Evolutionary conservation across 768 basidiomycete species (phyloP).

Genomic region (Tremella yokohamensis): DNA sequence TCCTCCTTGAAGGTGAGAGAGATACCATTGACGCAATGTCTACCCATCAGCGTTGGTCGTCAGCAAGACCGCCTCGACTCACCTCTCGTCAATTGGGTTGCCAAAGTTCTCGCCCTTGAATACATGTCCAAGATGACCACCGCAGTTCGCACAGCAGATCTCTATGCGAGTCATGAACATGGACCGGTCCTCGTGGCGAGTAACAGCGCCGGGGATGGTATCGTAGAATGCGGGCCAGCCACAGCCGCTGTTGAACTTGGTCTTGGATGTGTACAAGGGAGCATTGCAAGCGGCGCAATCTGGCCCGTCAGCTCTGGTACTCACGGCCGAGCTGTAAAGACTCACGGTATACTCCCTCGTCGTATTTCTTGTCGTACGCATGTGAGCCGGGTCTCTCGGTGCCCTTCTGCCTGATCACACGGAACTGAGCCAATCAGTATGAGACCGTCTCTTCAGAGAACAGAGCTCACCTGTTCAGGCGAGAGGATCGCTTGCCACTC

Average conservation of each 20-base stretch:
- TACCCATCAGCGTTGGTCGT: conserved; percentile 6
- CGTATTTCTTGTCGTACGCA: conserved; percentile 68
- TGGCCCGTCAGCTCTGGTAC: conserved; percentile 10
- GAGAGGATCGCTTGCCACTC: conserved; percentile 82
- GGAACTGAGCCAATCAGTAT: conserved; percentile 61
- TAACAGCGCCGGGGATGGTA: conserved; percentile 85
- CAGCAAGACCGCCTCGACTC: conserved; percentile 6
- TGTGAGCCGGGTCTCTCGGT: conserved; percentile 76
- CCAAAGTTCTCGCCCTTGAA: conserved; percentile 85
- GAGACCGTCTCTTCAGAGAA: not conserved
- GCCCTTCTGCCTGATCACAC: conserved; percentile 77
- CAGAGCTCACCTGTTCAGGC: conserved; percentile 67
- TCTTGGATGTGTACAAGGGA: conserved; percentile 79
- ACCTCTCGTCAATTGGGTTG: conserved; percentile 63
- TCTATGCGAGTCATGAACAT: conserved; percentile 70
- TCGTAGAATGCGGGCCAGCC: conserved; percentile 99
- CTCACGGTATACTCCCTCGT: conserved; percentile 63
- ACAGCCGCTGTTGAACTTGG: conserved; percentile 89
- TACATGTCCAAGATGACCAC: conserved; percentile 90
- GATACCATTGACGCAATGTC: conserved; percentile 67
- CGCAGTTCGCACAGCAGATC: conserved; percentile 80
- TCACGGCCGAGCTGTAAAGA: not conserved
- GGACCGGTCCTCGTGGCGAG: conserved; percentile 64
- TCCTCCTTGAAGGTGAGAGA: conserved; percentile 72
- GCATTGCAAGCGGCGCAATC: conserved; percentile 74